phyloP scores from a whole-genome alignment of 23 red algal species.

The Gracilaria gracilis region DNA sequence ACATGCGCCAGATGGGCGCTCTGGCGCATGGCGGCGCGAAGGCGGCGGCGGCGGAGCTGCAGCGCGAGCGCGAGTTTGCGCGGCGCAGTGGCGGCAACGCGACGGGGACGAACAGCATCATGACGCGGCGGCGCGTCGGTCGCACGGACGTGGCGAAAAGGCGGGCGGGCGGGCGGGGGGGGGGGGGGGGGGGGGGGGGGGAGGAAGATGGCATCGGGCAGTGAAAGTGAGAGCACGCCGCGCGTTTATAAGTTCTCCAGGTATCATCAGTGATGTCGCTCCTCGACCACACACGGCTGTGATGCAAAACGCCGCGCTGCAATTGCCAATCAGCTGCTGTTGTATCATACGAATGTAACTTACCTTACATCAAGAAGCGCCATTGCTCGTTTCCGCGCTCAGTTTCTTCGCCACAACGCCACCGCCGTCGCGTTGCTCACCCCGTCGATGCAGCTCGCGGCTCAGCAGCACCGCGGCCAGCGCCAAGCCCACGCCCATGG shows the following conservation, averaged over 20 bases:
- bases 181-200: too few relatives aligned
- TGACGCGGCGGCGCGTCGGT: background rate
- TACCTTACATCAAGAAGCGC: background rate
- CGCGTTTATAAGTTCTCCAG: too few relatives aligned
- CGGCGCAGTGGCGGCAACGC: background rate
- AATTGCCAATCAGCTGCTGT: background rate
- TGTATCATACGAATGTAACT: too few relatives aligned
- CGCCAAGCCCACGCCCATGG: background rate
- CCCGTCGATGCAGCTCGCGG: background rate
- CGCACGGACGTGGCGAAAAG: too few relatives aligned
- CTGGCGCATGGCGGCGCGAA: background rate
- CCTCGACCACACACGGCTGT: conserved; percentile 3
- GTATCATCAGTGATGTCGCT: too few relatives aligned
- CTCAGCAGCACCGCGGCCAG: background rate
- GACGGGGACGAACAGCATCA: conserved; percentile 11
- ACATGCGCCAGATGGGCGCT: background rate
- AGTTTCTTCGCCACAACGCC: background rate
- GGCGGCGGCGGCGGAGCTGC: background rate
- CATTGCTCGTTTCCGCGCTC: background rate
- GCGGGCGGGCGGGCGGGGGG: too few relatives aligned
- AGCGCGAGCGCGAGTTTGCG: background rate
- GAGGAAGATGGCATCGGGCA: too few relatives aligned
- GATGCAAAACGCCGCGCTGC: background rate
- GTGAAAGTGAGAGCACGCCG: too few relatives aligned
- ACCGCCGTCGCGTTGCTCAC: background rate